Percentiles rank a stretch among this genome's conserved stretches.
Evolutionary conservation across 768 basidiomycete genomes (phyloP).

Genomic region (Royoungia palumana): DNA sequence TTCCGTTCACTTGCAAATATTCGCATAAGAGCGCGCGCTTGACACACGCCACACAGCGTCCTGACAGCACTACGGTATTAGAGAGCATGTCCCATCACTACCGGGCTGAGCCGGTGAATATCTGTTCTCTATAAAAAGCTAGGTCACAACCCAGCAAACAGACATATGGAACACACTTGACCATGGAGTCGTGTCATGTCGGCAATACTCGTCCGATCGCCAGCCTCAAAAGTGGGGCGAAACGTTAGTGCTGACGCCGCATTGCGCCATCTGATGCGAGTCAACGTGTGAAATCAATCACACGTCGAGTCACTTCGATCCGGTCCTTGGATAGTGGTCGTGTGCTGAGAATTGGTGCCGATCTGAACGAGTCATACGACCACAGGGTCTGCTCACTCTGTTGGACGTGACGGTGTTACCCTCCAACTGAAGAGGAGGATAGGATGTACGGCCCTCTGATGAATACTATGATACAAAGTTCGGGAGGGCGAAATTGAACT

Average conservation of each 20-base stretch:
- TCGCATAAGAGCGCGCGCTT: neutral
- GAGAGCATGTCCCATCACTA: constrained; percentile 23
- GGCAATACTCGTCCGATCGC: neutral
- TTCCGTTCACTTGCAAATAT: neutral
- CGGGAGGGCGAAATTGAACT: too few species aligned
- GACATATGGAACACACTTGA: neutral
- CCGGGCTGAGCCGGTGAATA: constrained; percentile 23
- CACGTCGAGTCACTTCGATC: too few species aligned
- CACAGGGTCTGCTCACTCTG: neutral
- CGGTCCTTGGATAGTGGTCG: too few species aligned
- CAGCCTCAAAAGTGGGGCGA: neutral
- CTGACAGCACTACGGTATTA: neutral
- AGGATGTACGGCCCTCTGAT: neutral
- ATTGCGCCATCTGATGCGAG: neutral
- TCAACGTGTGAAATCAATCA: neutral
- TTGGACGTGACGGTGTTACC: neutral
- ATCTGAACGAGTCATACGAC: neutral
- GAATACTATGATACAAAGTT: too few species aligned
- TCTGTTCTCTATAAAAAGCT: neutral
- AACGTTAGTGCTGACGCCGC: neutral
- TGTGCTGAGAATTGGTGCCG: neutral
- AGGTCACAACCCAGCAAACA: neutral
- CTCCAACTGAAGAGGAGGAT: neutral
- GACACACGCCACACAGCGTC: neutral
- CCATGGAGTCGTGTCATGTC: neutral